phyloP scores from a whole-genome alignment of 2,329 filamentous ascomycete genomes.

The Cercospora citrullina region DNA sequence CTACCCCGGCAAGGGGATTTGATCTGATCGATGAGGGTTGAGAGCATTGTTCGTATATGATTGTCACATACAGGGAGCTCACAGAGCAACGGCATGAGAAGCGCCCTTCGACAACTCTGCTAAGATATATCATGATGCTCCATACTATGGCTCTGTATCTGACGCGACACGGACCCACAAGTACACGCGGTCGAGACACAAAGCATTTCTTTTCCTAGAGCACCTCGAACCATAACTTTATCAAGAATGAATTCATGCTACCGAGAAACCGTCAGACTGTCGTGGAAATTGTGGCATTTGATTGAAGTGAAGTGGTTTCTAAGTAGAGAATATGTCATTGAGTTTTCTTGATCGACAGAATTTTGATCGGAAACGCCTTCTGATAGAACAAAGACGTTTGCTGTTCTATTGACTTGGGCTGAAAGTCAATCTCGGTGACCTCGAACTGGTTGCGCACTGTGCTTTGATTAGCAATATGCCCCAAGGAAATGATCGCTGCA shows the following conservation, averaged over 20 bases:
- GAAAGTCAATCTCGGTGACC: slow-evolving; percentile 36
- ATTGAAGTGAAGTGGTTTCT: too few species aligned
- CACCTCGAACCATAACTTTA: background rate
- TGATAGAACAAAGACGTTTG: slow-evolving; percentile 41
- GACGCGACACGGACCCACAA: background rate
- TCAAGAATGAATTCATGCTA: background rate
- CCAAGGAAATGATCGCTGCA: slow-evolving; percentile 19
- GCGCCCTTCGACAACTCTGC: too few species aligned
- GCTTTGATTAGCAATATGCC: background rate
- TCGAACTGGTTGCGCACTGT: slow-evolving; percentile 37
- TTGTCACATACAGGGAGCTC: too few species aligned
- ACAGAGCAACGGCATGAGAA: background rate
- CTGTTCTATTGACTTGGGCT: slow-evolving; percentile 35
- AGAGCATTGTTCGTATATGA: background rate
- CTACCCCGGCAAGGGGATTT: slow-evolving; percentile 46
- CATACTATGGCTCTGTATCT: background rate
- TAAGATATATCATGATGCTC: too few species aligned
- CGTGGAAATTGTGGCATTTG: background rate
- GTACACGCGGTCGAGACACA: background rate
- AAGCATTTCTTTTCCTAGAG: background rate
- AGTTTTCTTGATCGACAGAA: slow-evolving; percentile 27
- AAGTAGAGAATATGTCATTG: background rate
- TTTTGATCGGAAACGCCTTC: slow-evolving; percentile 38
- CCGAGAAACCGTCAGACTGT: background rate
- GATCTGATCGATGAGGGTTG: background rate